A percentile compares a stretch with the other conserved stretches of the same genome.
These are phyloP conservation scores for Fusarium anthophilum DNA, from an alignment of 2,329 filamentous ascomycete species.

Conservation along the genomic window DNA sequence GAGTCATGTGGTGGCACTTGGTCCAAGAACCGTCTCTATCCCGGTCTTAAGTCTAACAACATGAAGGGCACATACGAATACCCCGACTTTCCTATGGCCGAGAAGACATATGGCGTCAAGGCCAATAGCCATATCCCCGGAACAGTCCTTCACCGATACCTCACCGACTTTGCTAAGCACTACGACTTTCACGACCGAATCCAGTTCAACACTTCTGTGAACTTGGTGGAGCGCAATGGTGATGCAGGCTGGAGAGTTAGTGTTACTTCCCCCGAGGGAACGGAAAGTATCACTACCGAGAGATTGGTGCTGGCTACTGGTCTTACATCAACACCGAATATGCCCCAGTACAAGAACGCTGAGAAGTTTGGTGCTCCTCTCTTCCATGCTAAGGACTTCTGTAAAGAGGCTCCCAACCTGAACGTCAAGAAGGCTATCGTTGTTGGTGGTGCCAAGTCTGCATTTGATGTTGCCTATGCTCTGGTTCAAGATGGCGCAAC, in stretches of 20 bases:
- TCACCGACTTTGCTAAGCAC: constrained; percentile 50
- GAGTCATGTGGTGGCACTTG: constrained; percentile 67
- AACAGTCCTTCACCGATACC: constrained; percentile 48
- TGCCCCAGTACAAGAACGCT: constrained; percentile 51
- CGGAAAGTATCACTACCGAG: constrained; percentile 37
- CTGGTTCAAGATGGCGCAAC: constrained; percentile 57
- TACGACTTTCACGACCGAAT: constrained; percentile 61
- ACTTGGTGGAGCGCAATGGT: constrained; percentile 48
- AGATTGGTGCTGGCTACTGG: constrained; percentile 63
- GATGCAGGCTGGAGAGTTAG: constrained; percentile 34
- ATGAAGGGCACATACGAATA: constrained; percentile 70
- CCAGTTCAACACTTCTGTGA: constrained; percentile 61
- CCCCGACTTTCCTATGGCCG: constrained; percentile 69
- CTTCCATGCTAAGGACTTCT: constrained; percentile 57
- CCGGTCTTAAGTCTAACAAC: constrained; percentile 71
- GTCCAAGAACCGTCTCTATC: constrained; percentile 66
- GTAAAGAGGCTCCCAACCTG: constrained; percentile 45
- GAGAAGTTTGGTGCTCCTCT: constrained; percentile 51
- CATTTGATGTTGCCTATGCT: constrained; percentile 66
- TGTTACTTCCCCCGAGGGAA: not conserved
- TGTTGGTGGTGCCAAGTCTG: constrained; percentile 66
- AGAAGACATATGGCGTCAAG: constrained; percentile 53
- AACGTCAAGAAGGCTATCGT: constrained; percentile 53
- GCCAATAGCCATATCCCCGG: constrained; percentile 49
- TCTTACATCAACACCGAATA: constrained; percentile 55